Evolutionary conservation across 176 grass and related monocot genomes (phyloP), one percentile per base, ranked within the genome.

Genomic region (Phyllostachys edulis): DNA sequence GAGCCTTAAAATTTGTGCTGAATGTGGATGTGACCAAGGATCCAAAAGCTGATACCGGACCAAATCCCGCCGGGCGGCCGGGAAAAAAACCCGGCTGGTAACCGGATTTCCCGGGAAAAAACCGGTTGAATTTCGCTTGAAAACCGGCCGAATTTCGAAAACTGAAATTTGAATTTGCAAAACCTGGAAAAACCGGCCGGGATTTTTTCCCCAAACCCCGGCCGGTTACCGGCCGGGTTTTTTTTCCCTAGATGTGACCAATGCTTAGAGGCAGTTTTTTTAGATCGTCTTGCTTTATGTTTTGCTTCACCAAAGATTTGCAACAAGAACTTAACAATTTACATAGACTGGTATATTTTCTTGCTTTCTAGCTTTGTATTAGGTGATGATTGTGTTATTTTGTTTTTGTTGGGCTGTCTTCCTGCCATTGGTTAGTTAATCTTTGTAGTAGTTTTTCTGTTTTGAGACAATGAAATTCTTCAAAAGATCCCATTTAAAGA

Each of bases 291-390:
- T 20, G 51, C 49, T 17, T 50, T 50, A 15, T 50, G 47, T 50
- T 5, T 51, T 51, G 15, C 51, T 54, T 54, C 51, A 20, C 5
- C 51, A 54, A 20, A 54, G 5, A 20, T 45, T 77, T 11, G n/a
- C 38, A 63, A 78, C 50, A 44, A 68, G 52, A 69, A 71, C 29
- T 20, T 73, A 7, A 63, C 44, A 73, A 63, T 73, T 73, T 69
- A 72, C 7, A 23, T 63, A 63, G 20, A 23, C 20, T 6, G 20
- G 12, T 24, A 26, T 71, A 13, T 50, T 63, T 73, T 49, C 20
- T 38, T 21, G 11, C 60, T 45, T 36, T 83, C 18, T 36, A 14
- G n/a, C 67, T n/a, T 71, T 71, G 38, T 71, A 21, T 71, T 61
- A 61, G 26, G 39, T 41, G 79, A 29, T 13, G 17, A 62, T 23